Percentiles rank a stretch among this genome's conserved stretches.
These are phyloP conservation scores for Sporothrix humicola DNA, from an alignment of 2,329 filamentous ascomycete species.

Conservation along the genomic window DNA sequence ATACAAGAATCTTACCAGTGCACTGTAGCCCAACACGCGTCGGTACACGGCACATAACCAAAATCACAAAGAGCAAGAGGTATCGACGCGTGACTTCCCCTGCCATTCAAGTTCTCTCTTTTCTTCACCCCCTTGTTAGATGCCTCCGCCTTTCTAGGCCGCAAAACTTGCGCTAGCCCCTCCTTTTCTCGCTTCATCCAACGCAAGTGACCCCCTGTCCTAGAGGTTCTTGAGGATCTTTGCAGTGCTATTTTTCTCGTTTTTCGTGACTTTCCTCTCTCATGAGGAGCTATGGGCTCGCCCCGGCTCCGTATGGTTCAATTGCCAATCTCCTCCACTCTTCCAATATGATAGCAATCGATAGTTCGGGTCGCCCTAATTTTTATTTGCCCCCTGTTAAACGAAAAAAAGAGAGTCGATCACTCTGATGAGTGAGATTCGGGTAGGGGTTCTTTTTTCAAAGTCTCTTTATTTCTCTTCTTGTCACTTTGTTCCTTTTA, in stretches of 20 bases:
- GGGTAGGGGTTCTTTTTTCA: neutral
- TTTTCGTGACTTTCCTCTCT: neutral
- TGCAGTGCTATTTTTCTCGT: neutral
- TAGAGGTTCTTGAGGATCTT: too few species aligned
- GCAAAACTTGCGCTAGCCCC: conserved; percentile 13
- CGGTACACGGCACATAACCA: neutral
- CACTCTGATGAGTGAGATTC: conserved; percentile 20
- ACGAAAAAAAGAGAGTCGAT: conserved; percentile 13
- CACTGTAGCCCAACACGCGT: conserved; percentile 2
- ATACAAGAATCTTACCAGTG: too few species aligned
- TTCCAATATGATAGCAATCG: conserved; percentile 26
- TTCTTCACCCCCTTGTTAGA: neutral
- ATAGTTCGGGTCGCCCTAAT: conserved; percentile 31
- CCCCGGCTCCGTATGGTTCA: conserved; percentile 17
- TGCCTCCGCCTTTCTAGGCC: conserved; percentile 25
- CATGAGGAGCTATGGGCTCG: neutral
- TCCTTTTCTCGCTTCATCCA: conserved; percentile 8
- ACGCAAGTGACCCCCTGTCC: neutral
- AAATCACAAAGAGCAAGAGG: neutral
- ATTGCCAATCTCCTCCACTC: conserved; percentile 30
- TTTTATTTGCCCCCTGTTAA: conserved; percentile 13
- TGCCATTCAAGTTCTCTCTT: neutral
- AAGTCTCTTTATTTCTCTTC: neutral
- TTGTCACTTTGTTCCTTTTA: neutral
- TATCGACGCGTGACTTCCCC: conserved; percentile 17